phyloP scores from a whole-genome alignment of 78 protist species.

The Tieghemostelium lacteum region DNA sequence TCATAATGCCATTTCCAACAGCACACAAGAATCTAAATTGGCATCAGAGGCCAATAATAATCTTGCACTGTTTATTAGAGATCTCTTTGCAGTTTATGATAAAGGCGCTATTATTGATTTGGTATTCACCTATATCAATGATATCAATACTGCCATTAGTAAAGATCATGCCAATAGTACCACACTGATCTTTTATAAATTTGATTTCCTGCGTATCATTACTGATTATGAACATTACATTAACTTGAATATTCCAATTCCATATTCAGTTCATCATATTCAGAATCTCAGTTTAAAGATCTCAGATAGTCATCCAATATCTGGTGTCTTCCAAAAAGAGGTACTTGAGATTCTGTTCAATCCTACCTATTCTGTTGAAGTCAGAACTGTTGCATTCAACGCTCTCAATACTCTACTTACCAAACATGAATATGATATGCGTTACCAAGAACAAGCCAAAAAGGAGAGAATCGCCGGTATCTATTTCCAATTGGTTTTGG shows the following conservation, averaged over 20 bases:
- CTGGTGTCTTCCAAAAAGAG: slow-evolving; percentile 45
- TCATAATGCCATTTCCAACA: background rate
- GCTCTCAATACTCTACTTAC: slow-evolving; percentile 18
- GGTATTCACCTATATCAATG: slow-evolving; percentile 18
- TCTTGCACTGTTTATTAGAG: slow-evolving; percentile 46
- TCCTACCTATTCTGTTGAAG: background rate
- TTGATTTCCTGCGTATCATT: slow-evolving; percentile 41
- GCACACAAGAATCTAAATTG: background rate
- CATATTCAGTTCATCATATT: background rate
- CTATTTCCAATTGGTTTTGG: slow-evolving; percentile 57
- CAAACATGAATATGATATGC: slow-evolving; percentile 69
- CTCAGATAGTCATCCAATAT: slow-evolving; percentile 44
- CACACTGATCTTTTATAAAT: slow-evolving; percentile 42
- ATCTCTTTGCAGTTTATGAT: slow-evolving; percentile 51
- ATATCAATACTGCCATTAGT: slow-evolving; percentile 17
- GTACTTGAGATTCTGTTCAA: slow-evolving; percentile 22
- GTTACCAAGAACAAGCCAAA: slow-evolving; percentile 32
- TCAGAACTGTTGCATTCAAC: slow-evolving; percentile 36
- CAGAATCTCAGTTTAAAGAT: slow-evolving; percentile 11
- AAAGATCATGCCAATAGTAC: background rate
- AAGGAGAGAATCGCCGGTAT: slow-evolving; percentile 45
- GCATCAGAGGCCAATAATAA: slow-evolving; percentile 69
- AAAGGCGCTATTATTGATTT: slow-evolving; percentile 28
- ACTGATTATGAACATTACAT: slow-evolving; percentile 73
- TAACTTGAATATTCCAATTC: slow-evolving; percentile 34